Evolutionary conservation across 1,284 basidiomycete genomes (phyloP).

Genomic region (Boletus subluridellus): DNA sequence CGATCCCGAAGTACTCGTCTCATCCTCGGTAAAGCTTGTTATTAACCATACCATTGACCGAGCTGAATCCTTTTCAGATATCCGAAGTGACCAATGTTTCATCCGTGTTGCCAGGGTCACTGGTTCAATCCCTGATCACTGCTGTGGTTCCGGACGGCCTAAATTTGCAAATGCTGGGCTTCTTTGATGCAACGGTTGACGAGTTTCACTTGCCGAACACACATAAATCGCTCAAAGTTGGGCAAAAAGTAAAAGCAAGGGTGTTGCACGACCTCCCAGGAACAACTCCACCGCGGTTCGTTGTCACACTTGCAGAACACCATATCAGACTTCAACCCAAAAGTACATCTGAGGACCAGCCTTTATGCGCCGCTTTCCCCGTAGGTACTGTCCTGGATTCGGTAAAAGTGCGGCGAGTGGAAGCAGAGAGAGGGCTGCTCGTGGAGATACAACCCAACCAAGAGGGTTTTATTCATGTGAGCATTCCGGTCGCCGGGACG

Average conservation of each 20-base stretch:
- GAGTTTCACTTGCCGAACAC: conserved; percentile 66
- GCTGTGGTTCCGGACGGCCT: conserved; percentile 77
- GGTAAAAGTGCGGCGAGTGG: conserved; percentile 71
- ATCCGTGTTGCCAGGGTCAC: conserved; percentile 82
- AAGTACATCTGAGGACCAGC: conserved; percentile 24
- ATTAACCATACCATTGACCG: conserved; percentile 10
- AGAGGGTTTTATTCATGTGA: conserved; percentile 83
- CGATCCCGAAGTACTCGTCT: conserved; percentile 45
- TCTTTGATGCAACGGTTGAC: conserved; percentile 91
- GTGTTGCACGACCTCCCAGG: conserved; percentile 81
- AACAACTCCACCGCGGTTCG: conserved; percentile 73
- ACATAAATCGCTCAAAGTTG: conserved; percentile 65
- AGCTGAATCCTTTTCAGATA: conserved; percentile 41
- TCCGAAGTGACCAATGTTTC: conserved; percentile 76
- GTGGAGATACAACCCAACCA: conserved; percentile 63
- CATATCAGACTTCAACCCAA: conserved; percentile 55
- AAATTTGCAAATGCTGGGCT: conserved; percentile 88
- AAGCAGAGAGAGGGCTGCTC: conserved; percentile 78
- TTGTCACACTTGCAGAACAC: conserved; percentile 75
- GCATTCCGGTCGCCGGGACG: conserved; percentile 28
- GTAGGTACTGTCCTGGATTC: conserved; percentile 70
- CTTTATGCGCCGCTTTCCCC: conserved; percentile 60
- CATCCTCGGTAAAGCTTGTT: conserved; percentile 49
- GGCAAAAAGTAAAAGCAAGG: conserved; percentile 85
- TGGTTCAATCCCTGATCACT: conserved; percentile 86